Percentiles rank a stretch among this genome's conserved stretches.
These are phyloP conservation scores for Aspergillus conjunctus DNA, from an alignment of 495 filamentous ascomycete species.

Conservation along the genomic window DNA sequence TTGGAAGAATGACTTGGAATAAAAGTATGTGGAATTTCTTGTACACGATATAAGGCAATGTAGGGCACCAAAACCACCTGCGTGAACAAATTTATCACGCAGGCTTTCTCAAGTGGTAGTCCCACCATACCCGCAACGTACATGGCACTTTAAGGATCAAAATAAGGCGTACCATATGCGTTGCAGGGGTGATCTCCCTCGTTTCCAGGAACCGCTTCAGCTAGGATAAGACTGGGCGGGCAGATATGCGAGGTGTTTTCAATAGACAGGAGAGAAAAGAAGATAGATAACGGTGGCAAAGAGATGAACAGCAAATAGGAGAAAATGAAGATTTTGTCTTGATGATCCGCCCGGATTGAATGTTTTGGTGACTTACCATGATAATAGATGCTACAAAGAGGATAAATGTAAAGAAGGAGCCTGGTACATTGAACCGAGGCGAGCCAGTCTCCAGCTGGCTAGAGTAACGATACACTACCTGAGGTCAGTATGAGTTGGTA, in stretches of 20 bases:
- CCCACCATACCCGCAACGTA: conserved; percentile 88
- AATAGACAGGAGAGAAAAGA: conserved; percentile 26
- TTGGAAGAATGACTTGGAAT: conserved; percentile 19
- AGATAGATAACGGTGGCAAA: not conserved
- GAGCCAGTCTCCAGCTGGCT: conserved; percentile 63
- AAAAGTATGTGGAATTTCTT: conserved; percentile 26
- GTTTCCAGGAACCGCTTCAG: conserved; percentile 97
- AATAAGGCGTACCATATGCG: conserved; percentile 70
- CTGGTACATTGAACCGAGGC: conserved; percentile 61
- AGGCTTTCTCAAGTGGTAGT: conserved; percentile 80
- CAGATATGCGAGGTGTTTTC: conserved; percentile 82
- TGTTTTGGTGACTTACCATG: conserved; percentile 56
- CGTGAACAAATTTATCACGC: conserved; percentile 61
- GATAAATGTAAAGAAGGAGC: conserved; percentile 69
- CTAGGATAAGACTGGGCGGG: conserved; percentile 80
- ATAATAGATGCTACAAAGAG: conserved; percentile 61
- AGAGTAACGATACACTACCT: conserved; percentile 65
- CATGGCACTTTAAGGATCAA: conserved; percentile 67
- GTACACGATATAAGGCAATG: conserved; percentile 45
- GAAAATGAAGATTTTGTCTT: not conserved
- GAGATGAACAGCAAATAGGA: no score
- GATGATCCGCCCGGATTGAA: not conserved
- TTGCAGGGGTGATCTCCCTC: conserved; percentile 95
- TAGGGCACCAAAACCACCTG: conserved; percentile 89
- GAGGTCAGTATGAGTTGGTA: conserved; percentile 33